Base-by-base conservation (phyloP, 1,139 yeast genomes). In the Geotrichum macrosporum region DNA sequence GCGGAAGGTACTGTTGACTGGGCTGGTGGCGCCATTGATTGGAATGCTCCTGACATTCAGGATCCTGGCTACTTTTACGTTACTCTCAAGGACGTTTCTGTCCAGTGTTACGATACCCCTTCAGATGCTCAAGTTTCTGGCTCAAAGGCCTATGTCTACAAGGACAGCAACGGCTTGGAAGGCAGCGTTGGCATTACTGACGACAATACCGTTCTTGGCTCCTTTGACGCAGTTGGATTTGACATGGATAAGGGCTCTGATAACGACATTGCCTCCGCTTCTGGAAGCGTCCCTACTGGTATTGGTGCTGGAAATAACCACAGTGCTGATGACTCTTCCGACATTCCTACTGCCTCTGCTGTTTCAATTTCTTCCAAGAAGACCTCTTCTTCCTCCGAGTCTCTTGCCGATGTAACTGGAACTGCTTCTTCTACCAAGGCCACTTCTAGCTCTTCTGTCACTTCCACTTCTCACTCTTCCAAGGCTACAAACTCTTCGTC, bases 1-100 rank as follows among this genome's bases (percentile, higher is more conserved):
- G 80, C 79, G 31, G 67, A 70, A 38, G 97, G 96, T 63, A 89
- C 96, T 15, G 73, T 81, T 54, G 83, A 77, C 55, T 89, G 97
- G 96, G 95, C 96, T 32, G 96, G 97, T 63, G 97, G 96, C 61
- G 69, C 60, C 4, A 78, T 88, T 50, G 76, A 87, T 69, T 89
- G 96, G 96, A 69, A 81, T 64, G 75, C 92, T 29, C 65, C 72
- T 4, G 96, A 87, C 66, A 78, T 87, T 52, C 59, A 72, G 52
- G 70, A 83, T 50, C 76, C 81, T 44, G 96, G 96, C 22, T 88
- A 87, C 69, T 81, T 78, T 68, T 86, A 79, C 62, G 80, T 84
- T 32, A 73, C 76, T 52, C 59, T 88, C 44, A 73, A 81, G 59
- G 74, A 76, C 42, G 70, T 86, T 32, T 69, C 74, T 9, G 74